Conservation (phyloP, 148 eudicot genomes). For the Rhododendron ferrugineum region DNA sequence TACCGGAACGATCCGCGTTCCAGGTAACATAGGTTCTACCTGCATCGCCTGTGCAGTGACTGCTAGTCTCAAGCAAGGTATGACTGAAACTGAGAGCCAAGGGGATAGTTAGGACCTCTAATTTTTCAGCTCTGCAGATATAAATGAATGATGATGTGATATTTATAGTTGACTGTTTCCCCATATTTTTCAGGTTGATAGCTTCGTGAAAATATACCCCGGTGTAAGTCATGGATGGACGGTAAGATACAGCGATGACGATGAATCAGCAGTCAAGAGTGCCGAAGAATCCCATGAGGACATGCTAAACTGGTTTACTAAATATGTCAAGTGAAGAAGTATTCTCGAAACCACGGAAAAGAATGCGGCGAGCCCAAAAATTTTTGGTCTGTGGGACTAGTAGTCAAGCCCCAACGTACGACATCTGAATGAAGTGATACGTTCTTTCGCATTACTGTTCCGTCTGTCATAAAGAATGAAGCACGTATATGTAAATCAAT, state of each 20-base stretch:
- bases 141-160: not conserved
- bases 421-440: not conserved
- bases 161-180: not conserved
- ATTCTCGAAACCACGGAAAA: not conserved
- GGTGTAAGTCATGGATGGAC: slow-evolving; percentile 39
- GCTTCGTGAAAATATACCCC: slow-evolving; percentile 37
- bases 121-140: not conserved
- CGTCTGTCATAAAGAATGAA: not conserved
- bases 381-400: not conserved
- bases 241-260: slow-evolving; percentile 23
- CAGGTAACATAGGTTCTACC: no score
- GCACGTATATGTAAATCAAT: not conserved
- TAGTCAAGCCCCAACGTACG: not conserved
- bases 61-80: not conserved
- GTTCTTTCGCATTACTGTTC: not conserved
- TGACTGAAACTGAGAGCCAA: not conserved
- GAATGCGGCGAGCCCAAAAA: not conserved
- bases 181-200: slow-evolving; percentile 20
- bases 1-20: no score
- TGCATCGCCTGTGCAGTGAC: no score
- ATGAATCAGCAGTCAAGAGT: slow-evolving; percentile 27
- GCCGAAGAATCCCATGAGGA: slow-evolving; percentile 37
- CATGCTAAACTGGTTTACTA: slow-evolving; percentile 31
- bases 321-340: slow-evolving; percentile 22
- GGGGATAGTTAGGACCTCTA: not conserved